phyloP scores from a whole-genome alignment of 441 rosid genomes.

The Pelargonium citronellum region DNA sequence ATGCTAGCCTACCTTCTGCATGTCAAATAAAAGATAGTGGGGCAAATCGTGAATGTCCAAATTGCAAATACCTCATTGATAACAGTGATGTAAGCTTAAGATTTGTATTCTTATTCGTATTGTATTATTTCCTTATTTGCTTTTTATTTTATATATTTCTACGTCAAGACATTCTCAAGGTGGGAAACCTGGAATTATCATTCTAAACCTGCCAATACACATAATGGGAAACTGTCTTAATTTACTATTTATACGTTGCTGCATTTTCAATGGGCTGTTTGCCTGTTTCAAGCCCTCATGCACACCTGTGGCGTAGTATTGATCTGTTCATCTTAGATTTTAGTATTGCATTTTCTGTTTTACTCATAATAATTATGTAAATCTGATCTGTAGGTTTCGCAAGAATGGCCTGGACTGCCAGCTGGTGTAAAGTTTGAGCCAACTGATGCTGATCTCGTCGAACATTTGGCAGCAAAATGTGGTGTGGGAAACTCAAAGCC shows the following conservation, averaged over 20 bases:
- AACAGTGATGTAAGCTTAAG: conserved; percentile 67
- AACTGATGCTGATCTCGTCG: conserved; percentile 60
- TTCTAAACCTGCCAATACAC: too few species aligned
- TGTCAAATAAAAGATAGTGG: conserved; percentile 53
- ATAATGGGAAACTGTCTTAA: too few species aligned
- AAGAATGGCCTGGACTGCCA: conserved; percentile 86
- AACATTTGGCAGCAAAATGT: conserved; percentile 74
- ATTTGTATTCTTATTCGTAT: background rate
- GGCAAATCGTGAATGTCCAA: conserved; percentile 66
- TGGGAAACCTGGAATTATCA: too few species aligned
- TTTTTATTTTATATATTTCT: background rate
- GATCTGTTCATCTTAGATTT: too few species aligned
- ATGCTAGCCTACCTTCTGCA: conserved; percentile 43
- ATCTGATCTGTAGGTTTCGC: conserved; percentile 36
- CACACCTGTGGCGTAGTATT: too few species aligned
- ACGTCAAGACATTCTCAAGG: too few species aligned
- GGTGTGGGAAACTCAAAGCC: conserved; percentile 47
- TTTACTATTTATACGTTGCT: too few species aligned
- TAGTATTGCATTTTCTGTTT: too few species aligned
- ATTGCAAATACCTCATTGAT: conserved; percentile 55
- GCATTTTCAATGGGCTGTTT: too few species aligned
- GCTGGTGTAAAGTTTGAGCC: conserved; percentile 96
- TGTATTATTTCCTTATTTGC: too few species aligned
- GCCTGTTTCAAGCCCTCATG: too few species aligned
- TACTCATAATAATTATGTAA: background rate